phyloP scores from a whole-genome alignment of 2,329 filamentous ascomycete genomes.

The Ceratocystis variospora region DNA sequence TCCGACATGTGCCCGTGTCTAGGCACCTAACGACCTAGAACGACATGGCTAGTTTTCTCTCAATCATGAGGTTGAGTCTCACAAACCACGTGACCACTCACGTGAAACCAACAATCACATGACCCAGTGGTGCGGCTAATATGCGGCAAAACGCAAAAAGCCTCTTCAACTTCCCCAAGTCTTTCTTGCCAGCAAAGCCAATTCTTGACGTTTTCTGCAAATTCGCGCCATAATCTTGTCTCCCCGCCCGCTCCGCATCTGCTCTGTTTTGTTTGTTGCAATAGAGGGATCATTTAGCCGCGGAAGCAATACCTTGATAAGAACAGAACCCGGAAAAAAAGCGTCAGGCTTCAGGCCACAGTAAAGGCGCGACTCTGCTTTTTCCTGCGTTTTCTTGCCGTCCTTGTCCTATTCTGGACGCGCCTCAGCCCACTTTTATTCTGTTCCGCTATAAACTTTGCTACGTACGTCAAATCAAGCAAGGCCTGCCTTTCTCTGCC shows the following conservation, averaged over 20 bases:
- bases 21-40: no score
- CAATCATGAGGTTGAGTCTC: conserved; percentile 4
- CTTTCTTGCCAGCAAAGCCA: neutral
- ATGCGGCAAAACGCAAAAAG: neutral
- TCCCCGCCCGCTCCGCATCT: neutral
- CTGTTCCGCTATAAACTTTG: neutral
- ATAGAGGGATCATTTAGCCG: neutral
- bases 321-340: neutral
- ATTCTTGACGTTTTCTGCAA: neutral
- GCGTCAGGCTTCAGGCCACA: neutral
- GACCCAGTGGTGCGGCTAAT: neutral
- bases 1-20: no score
- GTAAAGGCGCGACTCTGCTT: neutral
- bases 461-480: neutral
- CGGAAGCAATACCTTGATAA: neutral
- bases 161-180: neutral
- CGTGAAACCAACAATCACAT: neutral
- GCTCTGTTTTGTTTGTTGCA: neutral
- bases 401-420: neutral
- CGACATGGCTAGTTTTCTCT: no score
- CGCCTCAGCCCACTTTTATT: conserved; percentile 6
- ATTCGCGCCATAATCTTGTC: neutral
- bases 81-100: neutral
- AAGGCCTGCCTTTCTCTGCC: neutral
- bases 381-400: neutral